Conservation (phyloP, 176 grass and related monocot species). For the Saccharum spontaneum region DNA sequence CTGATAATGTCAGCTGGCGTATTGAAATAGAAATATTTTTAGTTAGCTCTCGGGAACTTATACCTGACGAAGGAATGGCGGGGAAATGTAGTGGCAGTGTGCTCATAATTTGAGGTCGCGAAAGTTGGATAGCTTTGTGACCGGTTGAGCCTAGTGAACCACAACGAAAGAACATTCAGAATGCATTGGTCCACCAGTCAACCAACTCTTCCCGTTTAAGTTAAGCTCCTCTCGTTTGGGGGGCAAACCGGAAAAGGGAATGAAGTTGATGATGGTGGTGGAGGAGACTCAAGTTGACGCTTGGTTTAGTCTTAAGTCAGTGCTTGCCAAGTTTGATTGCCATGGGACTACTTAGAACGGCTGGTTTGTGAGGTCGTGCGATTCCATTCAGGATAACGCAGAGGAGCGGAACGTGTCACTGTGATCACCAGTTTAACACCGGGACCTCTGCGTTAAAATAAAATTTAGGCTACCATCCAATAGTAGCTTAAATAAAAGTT, state of each 20-base stretch:
- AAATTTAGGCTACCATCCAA: background rate
- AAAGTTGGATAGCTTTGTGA: background rate
- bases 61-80: background rate
- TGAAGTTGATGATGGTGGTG: too few relatives aligned
- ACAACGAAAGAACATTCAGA: conserved; percentile 26
- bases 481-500: background rate
- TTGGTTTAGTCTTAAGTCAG: background rate
- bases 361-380: background rate
- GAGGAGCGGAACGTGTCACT: background rate
- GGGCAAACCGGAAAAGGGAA: background rate
- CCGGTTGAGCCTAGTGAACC: conserved; percentile 3
- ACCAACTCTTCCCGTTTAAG: conserved; percentile 42
- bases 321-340: background rate
- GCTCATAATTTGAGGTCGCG: background rate
- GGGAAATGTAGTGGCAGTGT: background rate
- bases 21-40: background rate
- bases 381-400: background rate
- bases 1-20: background rate
- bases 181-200: background rate
- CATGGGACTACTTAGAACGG: background rate
- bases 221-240: conserved; percentile 1
- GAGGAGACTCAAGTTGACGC: background rate
- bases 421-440: background rate
- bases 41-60: background rate
- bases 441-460: background rate